Percentiles rank a stretch among this genome's conserved stretches.
These are phyloP conservation scores for Eucalyptus tenuipes DNA, from an alignment of 345 rosid species.

Conservation along the genomic window DNA sequence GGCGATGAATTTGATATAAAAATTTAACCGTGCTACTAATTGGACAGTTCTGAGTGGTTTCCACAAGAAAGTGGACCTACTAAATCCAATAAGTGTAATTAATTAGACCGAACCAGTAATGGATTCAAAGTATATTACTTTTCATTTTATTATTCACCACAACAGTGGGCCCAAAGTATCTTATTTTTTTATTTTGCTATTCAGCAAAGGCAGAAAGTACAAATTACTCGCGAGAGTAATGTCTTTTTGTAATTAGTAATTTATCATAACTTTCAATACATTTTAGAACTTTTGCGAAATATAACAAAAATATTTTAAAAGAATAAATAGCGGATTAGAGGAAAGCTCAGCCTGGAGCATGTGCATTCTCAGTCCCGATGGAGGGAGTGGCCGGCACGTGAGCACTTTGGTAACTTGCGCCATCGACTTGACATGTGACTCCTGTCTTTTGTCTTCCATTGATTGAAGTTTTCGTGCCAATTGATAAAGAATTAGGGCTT, in stretches of 20 bases:
- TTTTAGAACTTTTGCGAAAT: background rate
- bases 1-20: no score
- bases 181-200: background rate
- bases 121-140: background rate
- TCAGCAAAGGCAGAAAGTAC: background rate
- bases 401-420: background rate
- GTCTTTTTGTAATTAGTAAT: background rate
- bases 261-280: background rate
- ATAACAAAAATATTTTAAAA: background rate
- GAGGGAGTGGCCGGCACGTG: background rate
- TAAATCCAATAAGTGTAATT: no score
- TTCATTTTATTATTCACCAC: background rate
- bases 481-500: background rate
- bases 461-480: background rate
- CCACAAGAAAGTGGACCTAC: rapidly evolving
- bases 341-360: background rate
- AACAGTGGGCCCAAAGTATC: no score
- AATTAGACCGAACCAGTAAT: rapidly evolving
- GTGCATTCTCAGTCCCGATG: background rate
- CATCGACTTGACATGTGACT: background rate
- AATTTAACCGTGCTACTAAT: no score
- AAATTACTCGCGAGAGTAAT: background rate
- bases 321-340: background rate
- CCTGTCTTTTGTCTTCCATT: background rate
- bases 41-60: rapidly evolving